Conservation (phyloP, 2,329 filamentous ascomycete genomes). For the Zymoseptoria tritici region DNA sequence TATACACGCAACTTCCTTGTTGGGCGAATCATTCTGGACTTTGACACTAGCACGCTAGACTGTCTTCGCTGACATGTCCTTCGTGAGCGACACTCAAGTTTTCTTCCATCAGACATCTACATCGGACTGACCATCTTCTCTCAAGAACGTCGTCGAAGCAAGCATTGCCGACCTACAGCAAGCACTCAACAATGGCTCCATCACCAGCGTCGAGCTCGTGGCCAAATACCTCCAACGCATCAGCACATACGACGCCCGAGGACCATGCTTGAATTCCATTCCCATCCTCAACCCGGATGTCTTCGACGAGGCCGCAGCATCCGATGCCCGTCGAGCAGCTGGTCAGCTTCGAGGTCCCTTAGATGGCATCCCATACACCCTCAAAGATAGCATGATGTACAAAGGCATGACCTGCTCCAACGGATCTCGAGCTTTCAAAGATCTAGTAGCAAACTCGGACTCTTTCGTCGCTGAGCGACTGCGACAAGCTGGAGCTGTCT, state of each 20-base stretch:
- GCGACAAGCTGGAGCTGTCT: slow-evolving; percentile 43
- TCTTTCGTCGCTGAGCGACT: slow-evolving; percentile 45
- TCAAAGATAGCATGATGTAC: slow-evolving; percentile 53
- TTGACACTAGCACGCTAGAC: background rate
- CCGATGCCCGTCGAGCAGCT: slow-evolving; percentile 39
- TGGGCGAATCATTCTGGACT: background rate
- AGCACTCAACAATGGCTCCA: slow-evolving; percentile 34
- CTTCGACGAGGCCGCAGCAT: slow-evolving; percentile 42
- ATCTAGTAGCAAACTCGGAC: slow-evolving; percentile 46
- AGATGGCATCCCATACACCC: slow-evolving; percentile 51
- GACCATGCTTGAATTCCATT: slow-evolving; percentile 40
- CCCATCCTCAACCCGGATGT: slow-evolving; percentile 42
- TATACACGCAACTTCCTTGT: background rate
- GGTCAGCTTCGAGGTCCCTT: slow-evolving; percentile 34
- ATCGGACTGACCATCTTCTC: background rate
- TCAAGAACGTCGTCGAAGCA: slow-evolving; percentile 40
- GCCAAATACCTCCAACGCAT: slow-evolving; percentile 43
- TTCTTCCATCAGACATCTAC: background rate
- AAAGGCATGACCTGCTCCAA: slow-evolving; percentile 46
- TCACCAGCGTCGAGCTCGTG: slow-evolving; percentile 42
- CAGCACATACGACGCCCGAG: slow-evolving; percentile 39
- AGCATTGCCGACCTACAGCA: slow-evolving; percentile 39
- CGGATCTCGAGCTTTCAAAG: slow-evolving; percentile 49
- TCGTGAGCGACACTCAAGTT: background rate
- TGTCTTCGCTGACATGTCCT: background rate